Conservation (phyloP, 768 basidiomycete species). For the Rhizopogon vesiculosus region DNA sequence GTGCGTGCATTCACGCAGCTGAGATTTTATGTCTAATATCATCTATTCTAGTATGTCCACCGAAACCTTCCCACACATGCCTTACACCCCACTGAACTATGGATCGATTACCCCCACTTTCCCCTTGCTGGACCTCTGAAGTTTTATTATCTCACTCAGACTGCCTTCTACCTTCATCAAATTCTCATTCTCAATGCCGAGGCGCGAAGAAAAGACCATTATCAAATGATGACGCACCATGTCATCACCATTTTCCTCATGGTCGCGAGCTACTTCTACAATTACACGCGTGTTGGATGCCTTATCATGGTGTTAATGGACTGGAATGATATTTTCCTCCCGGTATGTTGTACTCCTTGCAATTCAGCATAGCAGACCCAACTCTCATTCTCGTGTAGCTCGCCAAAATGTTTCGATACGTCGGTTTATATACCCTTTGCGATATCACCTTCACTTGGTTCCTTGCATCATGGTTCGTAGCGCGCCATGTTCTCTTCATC, state of each 20-base stretch:
- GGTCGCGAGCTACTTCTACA: constrained; percentile 68
- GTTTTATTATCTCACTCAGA: constrained; percentile 83
- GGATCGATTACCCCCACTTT: constrained; percentile 79
- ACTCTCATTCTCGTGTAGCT: constrained; percentile 39
- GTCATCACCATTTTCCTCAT: constrained; percentile 83
- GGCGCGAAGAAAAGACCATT: constrained; percentile 86
- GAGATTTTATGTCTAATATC: constrained; percentile 8
- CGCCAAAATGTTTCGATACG: constrained; percentile 92
- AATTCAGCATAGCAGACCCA: background rate
- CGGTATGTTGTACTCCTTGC: constrained; percentile 50
- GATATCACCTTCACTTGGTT: constrained; percentile 79
- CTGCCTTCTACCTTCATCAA: constrained; percentile 89
- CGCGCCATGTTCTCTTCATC: constrained; percentile 81
- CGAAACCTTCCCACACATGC: constrained; percentile 60
- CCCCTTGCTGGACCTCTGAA: constrained; percentile 80
- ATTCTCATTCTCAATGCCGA: constrained; percentile 91
- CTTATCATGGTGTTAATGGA: constrained; percentile 93
- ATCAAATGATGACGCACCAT: constrained; percentile 96
- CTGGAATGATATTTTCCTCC: constrained; percentile 86
- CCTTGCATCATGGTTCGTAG: constrained; percentile 86
- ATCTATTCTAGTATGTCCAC: constrained; percentile 67
- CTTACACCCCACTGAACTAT: constrained; percentile 62
- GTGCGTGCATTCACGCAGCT: constrained; percentile 48
- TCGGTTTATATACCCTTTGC: constrained; percentile 58
- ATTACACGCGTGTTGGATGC: constrained; percentile 87